phyloP scores from a whole-genome alignment of 2,329 filamentous ascomycete genomes.

The Pseudocercospora ulei region DNA sequence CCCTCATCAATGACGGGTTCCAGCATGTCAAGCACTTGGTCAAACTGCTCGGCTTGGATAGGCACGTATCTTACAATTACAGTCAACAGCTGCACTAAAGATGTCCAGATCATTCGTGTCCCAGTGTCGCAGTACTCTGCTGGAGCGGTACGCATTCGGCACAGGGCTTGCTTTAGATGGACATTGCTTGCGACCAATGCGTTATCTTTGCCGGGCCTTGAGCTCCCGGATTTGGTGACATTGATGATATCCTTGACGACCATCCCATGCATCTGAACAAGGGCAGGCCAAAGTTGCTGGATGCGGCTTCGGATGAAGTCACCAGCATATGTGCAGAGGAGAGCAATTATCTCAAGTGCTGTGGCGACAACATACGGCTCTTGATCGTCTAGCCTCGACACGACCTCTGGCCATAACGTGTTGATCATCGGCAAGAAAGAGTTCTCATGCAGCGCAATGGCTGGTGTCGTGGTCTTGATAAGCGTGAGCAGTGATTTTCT shows the following conservation, averaged over 20 bases:
- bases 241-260: slow-evolving; percentile 14
- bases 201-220: not conserved
- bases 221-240: not conserved
- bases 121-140: slow-evolving; percentile 47
- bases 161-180: slow-evolving; percentile 17
- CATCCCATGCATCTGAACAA: slow-evolving; percentile 25
- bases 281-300: slow-evolving; percentile 56
- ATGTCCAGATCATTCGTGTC: slow-evolving; percentile 55
- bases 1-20: slow-evolving; percentile 32
- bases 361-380: slow-evolving; percentile 61
- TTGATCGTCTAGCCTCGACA: slow-evolving; percentile 55
- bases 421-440: slow-evolving; percentile 83
- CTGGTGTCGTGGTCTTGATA: slow-evolving; percentile 59
- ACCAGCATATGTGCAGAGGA: slow-evolving; percentile 62
- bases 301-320: slow-evolving; percentile 72
- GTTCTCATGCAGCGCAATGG: slow-evolving; percentile 66
- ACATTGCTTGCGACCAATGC: not conserved
- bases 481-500: slow-evolving; percentile 69
- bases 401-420: slow-evolving; percentile 76
- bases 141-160: slow-evolving; percentile 19
- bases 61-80: slow-evolving; percentile 53
- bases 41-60: slow-evolving; percentile 60
- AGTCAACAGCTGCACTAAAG: slow-evolving; percentile 50
- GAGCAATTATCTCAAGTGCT: slow-evolving; percentile 58
- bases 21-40: slow-evolving; percentile 58